Conservation (phyloP, 768 basidiomycete genomes). For the Rhizopogon sp. region DNA sequence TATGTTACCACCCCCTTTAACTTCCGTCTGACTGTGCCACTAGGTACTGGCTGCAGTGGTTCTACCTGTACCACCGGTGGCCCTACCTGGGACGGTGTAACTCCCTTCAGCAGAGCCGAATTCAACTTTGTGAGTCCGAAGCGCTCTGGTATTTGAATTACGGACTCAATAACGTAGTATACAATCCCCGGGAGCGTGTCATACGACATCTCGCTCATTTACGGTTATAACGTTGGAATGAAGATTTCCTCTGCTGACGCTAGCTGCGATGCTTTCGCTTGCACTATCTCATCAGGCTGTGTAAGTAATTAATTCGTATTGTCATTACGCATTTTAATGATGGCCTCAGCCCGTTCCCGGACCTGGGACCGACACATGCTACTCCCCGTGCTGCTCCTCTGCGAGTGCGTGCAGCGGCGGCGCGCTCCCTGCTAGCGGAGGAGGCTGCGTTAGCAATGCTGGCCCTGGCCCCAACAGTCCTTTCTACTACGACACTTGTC, state of each 20-base stretch:
- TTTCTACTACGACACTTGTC: constrained; percentile 23
- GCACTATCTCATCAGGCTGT: constrained; percentile 25
- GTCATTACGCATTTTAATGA: constrained; percentile 1
- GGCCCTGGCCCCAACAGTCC: constrained; percentile 26
- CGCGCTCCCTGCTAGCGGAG: constrained; percentile 22
- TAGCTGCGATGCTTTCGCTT: constrained; percentile 24
- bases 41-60: constrained; percentile 25
- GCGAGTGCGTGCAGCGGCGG: constrained; percentile 19
- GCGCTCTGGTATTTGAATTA: not conserved
- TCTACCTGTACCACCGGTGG: constrained; percentile 24
- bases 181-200: constrained; percentile 23
- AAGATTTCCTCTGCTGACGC: constrained; percentile 24
- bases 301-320: constrained; percentile 11
- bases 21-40: constrained; percentile 6
- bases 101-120: constrained; percentile 28
- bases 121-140: constrained; percentile 24
- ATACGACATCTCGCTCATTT: constrained; percentile 29
- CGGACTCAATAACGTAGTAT: constrained; percentile 3
- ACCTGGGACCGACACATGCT: constrained; percentile 17
- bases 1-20: not conserved
- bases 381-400: constrained; percentile 26
- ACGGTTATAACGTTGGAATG: constrained; percentile 30
- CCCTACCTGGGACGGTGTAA: constrained; percentile 24
- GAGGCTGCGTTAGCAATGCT: constrained; percentile 21
- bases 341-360: constrained; percentile 22